A percentile compares a stretch with the other conserved stretches of the same genome.
phyloP scores from a whole-genome alignment of 2,329 filamentous ascomycete genomes.

The Myrmaecium sp. region DNA sequence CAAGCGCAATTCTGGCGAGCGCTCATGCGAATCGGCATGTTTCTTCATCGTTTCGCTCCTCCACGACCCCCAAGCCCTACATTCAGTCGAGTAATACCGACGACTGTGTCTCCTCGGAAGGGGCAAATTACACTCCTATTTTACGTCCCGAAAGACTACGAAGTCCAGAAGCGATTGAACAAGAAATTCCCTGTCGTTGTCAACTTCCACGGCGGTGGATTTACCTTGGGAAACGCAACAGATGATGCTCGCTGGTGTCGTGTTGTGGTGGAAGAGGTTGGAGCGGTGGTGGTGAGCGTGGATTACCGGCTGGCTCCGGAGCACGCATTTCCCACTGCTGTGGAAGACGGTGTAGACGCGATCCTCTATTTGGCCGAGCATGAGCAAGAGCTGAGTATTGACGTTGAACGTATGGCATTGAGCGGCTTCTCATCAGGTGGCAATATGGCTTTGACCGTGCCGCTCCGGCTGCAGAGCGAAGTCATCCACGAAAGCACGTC shows the following conservation, averaged over 20 bases:
- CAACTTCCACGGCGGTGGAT: slow-evolving; percentile 49
- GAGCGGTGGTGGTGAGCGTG: slow-evolving; percentile 43
- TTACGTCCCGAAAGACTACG: slow-evolving; percentile 39
- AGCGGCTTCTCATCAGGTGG: slow-evolving; percentile 47
- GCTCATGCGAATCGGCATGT: slow-evolving; percentile 53
- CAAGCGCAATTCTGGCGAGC: slow-evolving; percentile 50
- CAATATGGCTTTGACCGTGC: slow-evolving; percentile 45
- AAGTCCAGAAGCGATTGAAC: slow-evolving; percentile 23
- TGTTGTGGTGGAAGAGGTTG: slow-evolving; percentile 36
- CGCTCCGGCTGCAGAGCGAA: slow-evolving; percentile 37
- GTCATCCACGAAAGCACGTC: slow-evolving; percentile 12
- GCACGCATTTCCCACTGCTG: slow-evolving; percentile 43
- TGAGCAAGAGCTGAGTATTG: slow-evolving; percentile 38
- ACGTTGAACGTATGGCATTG: slow-evolving; percentile 38
- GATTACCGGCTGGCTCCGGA: slow-evolving; percentile 46
- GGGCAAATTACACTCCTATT: slow-evolving; percentile 39
- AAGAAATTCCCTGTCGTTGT: slow-evolving; percentile 39
- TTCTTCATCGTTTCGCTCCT: slow-evolving; percentile 43
- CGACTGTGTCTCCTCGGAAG: slow-evolving; percentile 27
- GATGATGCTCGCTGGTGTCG: slow-evolving; percentile 45
- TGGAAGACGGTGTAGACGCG: slow-evolving; percentile 47
- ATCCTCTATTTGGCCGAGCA: slow-evolving; percentile 40
- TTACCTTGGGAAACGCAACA: slow-evolving; percentile 40
- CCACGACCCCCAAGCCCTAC: slow-evolving; percentile 43
- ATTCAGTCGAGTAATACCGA: slow-evolving; percentile 40